Conservation (phyloP, 768 basidiomycete species). For the Tulasnella sp. region DNA sequence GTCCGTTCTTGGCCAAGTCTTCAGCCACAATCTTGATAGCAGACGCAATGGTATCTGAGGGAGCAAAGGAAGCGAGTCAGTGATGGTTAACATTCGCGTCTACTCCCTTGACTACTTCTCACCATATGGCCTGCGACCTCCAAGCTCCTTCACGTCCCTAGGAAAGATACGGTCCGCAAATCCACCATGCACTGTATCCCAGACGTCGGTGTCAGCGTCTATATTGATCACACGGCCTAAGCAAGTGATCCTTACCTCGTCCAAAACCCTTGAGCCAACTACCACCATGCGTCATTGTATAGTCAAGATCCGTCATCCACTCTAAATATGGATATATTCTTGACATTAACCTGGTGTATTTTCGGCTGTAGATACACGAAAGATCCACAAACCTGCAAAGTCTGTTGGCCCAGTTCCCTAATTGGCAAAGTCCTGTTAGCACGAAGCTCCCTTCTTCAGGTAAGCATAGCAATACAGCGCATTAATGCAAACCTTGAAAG, state of each 20-base stretch:
- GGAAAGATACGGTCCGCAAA: slow-evolving; percentile 18
- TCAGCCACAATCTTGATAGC: slow-evolving; percentile 6
- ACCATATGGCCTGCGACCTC: slow-evolving; percentile 13
- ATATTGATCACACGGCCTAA: too few species aligned
- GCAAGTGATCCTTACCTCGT: too few species aligned
- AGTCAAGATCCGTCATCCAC: slow-evolving; percentile 20
- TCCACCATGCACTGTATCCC: slow-evolving; percentile 11
- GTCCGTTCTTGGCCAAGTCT: background rate
- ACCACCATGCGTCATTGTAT: slow-evolving; percentile 8
- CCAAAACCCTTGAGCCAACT: slow-evolving; percentile 13
- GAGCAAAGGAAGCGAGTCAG: background rate
- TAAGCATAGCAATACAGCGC: background rate
- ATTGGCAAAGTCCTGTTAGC: background rate
- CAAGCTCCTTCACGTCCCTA: slow-evolving; percentile 6
- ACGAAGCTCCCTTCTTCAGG: too few species aligned
- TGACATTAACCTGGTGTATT: background rate
- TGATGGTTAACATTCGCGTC: background rate
- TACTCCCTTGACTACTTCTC: background rate
- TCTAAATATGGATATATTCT: slow-evolving; percentile 6
- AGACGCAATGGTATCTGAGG: slow-evolving; percentile 9
- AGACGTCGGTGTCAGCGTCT: too few species aligned
- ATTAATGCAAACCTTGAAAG: slow-evolving; percentile 17
- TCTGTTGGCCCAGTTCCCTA: slow-evolving; percentile 4
- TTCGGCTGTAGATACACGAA: background rate
- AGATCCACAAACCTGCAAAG: slow-evolving; percentile 7